A percentile compares a stretch with the other conserved stretches of the same genome.
These are phyloP conservation scores for Lactuca saligna DNA, from an alignment of 129 eudicot species.

Conservation along the genomic window DNA sequence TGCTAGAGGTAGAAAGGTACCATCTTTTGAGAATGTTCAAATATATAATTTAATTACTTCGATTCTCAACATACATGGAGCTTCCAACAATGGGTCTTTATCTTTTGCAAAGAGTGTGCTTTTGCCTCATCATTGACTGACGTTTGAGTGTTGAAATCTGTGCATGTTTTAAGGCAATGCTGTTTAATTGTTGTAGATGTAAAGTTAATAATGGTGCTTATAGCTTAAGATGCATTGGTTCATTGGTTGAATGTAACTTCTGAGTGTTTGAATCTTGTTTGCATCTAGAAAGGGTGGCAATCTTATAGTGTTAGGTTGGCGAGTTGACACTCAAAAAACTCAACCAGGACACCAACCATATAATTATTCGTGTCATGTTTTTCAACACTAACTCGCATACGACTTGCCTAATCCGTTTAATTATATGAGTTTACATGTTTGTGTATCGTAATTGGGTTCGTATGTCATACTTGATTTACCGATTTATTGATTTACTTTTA, in stretches of 20 bases:
- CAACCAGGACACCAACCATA: no score
- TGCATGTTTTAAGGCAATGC: neutral
- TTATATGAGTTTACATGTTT: no score
- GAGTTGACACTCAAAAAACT: no score
- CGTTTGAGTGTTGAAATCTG: neutral
- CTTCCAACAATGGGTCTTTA: constrained; percentile 60
- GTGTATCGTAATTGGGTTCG: no score
- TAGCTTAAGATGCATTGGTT: neutral
- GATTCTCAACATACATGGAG: constrained; percentile 56
- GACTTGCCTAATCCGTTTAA: no score
- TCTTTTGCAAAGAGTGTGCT: constrained; percentile 51
- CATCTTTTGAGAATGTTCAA: constrained; percentile 76
- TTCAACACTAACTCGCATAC: no score
- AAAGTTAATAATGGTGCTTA: constrained; percentile 2
- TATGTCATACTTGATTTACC: no score
- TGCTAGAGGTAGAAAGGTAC: constrained; percentile 57
- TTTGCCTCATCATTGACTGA: constrained; percentile 30
- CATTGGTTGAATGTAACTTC: neutral
- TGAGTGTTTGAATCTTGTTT: neutral
- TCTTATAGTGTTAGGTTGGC: no score
- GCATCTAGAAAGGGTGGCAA: neutral
- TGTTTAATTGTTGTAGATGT: neutral
- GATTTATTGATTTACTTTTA: no score
- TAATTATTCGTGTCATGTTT: no score
- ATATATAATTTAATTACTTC: constrained; percentile 60